Evolutionary conservation across 148 eudicot species (phyloP), one percentile per base, ranked within the genome.

Genomic region (Fagopyrum tataricum): DNA sequence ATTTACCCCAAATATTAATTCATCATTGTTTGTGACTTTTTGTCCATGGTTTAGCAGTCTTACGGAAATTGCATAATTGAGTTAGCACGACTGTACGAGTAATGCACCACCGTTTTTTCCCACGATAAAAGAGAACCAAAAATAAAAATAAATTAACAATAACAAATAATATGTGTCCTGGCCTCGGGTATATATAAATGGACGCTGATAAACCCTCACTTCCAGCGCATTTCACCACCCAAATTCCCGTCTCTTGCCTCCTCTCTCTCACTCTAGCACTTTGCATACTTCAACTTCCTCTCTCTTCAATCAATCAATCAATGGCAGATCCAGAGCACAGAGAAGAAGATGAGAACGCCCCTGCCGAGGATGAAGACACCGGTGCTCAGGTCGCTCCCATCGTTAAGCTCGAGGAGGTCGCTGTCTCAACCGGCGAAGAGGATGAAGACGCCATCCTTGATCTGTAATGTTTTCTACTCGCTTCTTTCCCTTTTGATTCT

Each of bases 381-480:
- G 97, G 97, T 4, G 97, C 97, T 18, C 91, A 84, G 59, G 73
- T 89, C 49, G 90, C 94, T 15, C 97, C 97, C 8, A 87, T 91
- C 53, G 85, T 89, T 61, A 83, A 75, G 53, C 86, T 87, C 59
- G 78, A 84, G 67, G 87, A 87, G 68, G 85, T 84, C 31, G 78
- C 90, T 20, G 80, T 82, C 20, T 58, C 81, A 21, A 79, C 82
- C 39, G 87, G 87, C 47, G 90, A 87, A 72, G 87, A 87, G 68
- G 67, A 79, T 15, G 84, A 87, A 72, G 77, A 80, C 58, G 73
- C 49, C 31, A 75, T 87, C 46, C 87, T 84, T 37, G 88, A 84
- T 56, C 73, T 87, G 80, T 74, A 31, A 23, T 14, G 26, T 51
- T 51, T 4, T 31, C 42, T 23, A 3, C 13, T 5, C 9, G n/a